Base-by-base conservation (phyloP, 2,329 filamentous ascomycete genomes). In the Calonectria multiphialidica region DNA sequence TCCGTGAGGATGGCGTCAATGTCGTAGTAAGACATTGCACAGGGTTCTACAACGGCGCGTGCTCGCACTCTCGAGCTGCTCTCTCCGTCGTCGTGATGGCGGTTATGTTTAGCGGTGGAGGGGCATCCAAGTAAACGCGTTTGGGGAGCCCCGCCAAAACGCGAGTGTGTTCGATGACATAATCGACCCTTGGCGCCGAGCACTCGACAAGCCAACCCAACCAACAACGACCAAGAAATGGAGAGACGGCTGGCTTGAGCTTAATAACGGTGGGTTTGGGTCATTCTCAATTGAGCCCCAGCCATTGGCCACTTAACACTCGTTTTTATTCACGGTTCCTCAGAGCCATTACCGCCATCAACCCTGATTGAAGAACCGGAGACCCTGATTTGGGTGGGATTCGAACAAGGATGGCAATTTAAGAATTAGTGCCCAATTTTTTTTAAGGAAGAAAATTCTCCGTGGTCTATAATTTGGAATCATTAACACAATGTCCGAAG, bases 1-100 rank as follows among this genome's bases (percentile, higher is more conserved):
- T 97, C 94, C 12, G 95, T 97, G 53, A 97, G 89, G 85, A 97
- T 97, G 73, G 93, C 90, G 79, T 96, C 93, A 70, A 96, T 90
- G 82, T 95, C 93, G 87, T 97, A 97, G 87, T 97, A 97, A 44
- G 93, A 94, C 91, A 93, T 86, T 47, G 10, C 78, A 72, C 21
- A 33, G 35, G 21, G n/a, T 21, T 37, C 21, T 42, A 40, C 23
- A 45, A 18, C 53, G 35, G 28, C 44, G 37, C 33, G 35, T 30
- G 47, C 16, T n/a, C 7, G 12, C 28, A 16, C 18, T 23, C 30
- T 16, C 10, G 15, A 10, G 28, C 10, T 47, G 30, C 28, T 30
- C 28, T 50, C 28, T 30, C 28, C 42, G n/a, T 30, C 23, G 21
- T 57, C 40, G 50, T 23, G 49, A 50, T 40, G 37, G 18, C 40